Evolutionary conservation across 331 rosid genomes (phyloP), one percentile per base, ranked within the genome.

Genomic region (Cucumis variabilis): DNA sequence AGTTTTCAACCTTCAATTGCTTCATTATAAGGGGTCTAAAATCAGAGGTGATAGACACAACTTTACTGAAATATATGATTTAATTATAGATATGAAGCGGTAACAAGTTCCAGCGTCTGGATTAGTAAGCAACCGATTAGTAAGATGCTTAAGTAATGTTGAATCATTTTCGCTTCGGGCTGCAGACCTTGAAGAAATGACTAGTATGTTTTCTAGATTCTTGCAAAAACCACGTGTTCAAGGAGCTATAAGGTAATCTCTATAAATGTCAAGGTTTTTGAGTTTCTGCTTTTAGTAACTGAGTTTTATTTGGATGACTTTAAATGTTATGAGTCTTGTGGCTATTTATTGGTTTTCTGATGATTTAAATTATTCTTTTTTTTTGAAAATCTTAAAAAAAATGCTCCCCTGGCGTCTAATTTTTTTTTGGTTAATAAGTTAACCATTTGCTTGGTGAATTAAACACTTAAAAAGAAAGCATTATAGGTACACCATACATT

Each of bases 111-210:
- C 93, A 28, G 93, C 91, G 66, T 96, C 89, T 73, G 87, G 92
- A 82, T 90, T 93, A 88, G 83, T 80, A 46, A 90, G 96, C 93
- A 93, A 63, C 85, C 88, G 96, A 88, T 92, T 86, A 16, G 97
- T 96, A 21, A 88, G 4, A 46, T 96, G 97, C 90, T 74, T 90
- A 85, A 91, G 95, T 23, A 93, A 96, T 37, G 94, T 96, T 78
- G 99, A 94, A 91, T 96, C 94, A 84, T 94, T 93, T 90, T 89
- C 96, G 46, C 96, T 96, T 86, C 92, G 92, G 16, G 94, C 91
- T 14, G 92, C 92, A 70, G 99, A 96, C 92, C 91, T 94, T 53
- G 97, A 93, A 89, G 98, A 93, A 88, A 92, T 96, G 87, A 93
- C 96, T 27, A 89, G 91, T 74, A 93, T 93, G 81, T 96, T 91